Base-by-base conservation (phyloP, 768 basidiomycete species). In the Kwoniella mangroviensis region DNA sequence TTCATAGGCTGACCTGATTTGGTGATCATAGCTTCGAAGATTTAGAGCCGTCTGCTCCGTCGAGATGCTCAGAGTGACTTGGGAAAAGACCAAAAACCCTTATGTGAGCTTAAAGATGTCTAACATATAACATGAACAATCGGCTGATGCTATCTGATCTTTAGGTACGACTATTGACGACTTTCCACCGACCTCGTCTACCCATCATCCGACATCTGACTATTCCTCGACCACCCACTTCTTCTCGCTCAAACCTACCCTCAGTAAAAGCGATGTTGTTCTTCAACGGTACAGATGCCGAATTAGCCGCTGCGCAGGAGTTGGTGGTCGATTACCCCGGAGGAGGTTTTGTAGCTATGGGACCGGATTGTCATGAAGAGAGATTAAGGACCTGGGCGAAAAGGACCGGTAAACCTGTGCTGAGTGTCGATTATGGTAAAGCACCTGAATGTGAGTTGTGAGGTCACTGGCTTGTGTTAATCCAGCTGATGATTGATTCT, bases 21-120 rank as follows among this genome's bases (percentile, higher is more conserved):
- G 59, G 22, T 61, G 40, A 34, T 56, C 28, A 41, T 79, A 98
- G 94, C 88, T 99, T 63, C 91, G 95, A 68, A 88, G 90, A 68
- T 98, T 92, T 81, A 87, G 97, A 77, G 94, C 96, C 24, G 89
- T 95, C 0, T 94, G 94, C 58, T 97, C 96, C 0, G 90, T 98
- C 24, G 96, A 99, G 84, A 94, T 98, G 91, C 87, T 99, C 24
- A 89, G 97, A 2, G 86, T 88, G 19, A 98, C 94, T 24, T 99
- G 97, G 97, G 95, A 96, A 84, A 99, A 99, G 86, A 93, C 93
- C 0, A 87, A 87, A 1, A 96, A 98, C 84, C 97, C 95, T 70
- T 92, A 93, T 85, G 93, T 93, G 77, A 72, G 88, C 80, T 70
- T 19, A 10, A 26, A 21, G 19, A 13, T 45, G 42, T 19, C 12